A percentile compares a stretch with the other conserved stretches of the same genome.
Conservation (phyloP, 2,329 filamentous ascomycete genomes). For the Erysiphe pulchra region DNA sequence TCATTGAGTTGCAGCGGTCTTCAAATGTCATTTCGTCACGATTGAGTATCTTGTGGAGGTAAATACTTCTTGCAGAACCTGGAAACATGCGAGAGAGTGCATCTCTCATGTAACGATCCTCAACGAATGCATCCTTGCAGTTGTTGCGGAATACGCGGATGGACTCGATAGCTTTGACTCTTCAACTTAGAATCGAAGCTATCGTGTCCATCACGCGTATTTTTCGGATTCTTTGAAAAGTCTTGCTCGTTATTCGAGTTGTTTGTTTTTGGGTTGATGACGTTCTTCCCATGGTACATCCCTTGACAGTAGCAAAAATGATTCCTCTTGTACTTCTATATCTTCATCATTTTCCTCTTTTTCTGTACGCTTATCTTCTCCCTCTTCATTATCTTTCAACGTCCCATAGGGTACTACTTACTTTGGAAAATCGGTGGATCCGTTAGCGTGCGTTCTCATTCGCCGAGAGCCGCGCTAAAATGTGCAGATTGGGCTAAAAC, state of each 20-base stretch:
- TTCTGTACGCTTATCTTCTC: neutral
- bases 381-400: neutral
- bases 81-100: neutral
- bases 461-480: too few species aligned
- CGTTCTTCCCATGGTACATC: neutral
- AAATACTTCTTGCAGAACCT: neutral
- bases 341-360: neutral
- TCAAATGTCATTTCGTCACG: neutral
- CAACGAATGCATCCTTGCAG: neutral
- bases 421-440: too few species aligned
- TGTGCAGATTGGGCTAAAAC: too few species aligned
- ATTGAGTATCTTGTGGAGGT: neutral
- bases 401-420: too few species aligned
- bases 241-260: neutral
- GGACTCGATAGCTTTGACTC: too few species aligned
- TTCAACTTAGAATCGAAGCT: neutral
- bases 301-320: neutral
- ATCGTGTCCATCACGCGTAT: neutral
- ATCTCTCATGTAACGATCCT: neutral
- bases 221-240: neutral
- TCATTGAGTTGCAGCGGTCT: neutral
- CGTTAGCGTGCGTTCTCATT: too few species aligned
- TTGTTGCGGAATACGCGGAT: neutral
- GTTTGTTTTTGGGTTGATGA: neutral
- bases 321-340: neutral